These are phyloP conservation scores for Fusarium sambucinum DNA, from an alignment of 2,329 filamentous ascomycete species.

Conservation along the genomic window DNA sequence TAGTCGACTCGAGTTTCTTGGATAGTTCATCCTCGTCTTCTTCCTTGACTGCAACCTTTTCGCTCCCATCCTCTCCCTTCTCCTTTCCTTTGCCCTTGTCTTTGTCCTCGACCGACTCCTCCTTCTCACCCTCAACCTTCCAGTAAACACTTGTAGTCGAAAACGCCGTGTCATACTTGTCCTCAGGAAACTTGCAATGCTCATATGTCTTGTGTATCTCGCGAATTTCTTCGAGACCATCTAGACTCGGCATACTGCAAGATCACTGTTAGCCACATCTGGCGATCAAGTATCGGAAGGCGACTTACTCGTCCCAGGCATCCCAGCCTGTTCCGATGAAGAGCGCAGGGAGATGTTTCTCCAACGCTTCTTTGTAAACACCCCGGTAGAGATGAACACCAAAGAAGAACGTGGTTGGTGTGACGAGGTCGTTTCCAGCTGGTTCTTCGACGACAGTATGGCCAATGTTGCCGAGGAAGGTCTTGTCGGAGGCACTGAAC, in stretches of 20 bases:
- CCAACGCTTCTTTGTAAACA: slow-evolving; percentile 66
- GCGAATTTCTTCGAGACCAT: slow-evolving; percentile 40
- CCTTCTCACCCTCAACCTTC: slow-evolving; percentile 10
- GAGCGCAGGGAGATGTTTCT: slow-evolving; percentile 60
- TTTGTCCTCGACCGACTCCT: background rate
- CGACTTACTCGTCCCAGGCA: slow-evolving; percentile 63
- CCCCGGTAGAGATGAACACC: slow-evolving; percentile 71
- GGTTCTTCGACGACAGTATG: slow-evolving; percentile 66
- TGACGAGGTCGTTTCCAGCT: slow-evolving; percentile 63
- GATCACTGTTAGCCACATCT: background rate
- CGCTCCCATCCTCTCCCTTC: background rate
- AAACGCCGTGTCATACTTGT: slow-evolving; percentile 40
- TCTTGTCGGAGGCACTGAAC: slow-evolving; percentile 61
- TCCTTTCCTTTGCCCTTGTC: background rate
- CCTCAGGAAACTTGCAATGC: slow-evolving; percentile 40
- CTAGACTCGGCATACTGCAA: slow-evolving; percentile 23
- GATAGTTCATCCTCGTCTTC: slow-evolving; percentile 20
- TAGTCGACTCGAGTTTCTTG: slow-evolving; percentile 38
- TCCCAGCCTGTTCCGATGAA: slow-evolving; percentile 69
- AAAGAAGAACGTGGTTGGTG: slow-evolving; percentile 65
- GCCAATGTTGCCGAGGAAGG: slow-evolving; percentile 68
- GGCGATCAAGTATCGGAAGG: too few species aligned
- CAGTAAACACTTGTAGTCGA: slow-evolving; percentile 49
- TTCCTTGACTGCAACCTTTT: background rate
- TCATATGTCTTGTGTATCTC: slow-evolving; percentile 42